Evolutionary conservation across 345 rosid genomes (phyloP).

Genomic region (Brassica carinata): DNA sequence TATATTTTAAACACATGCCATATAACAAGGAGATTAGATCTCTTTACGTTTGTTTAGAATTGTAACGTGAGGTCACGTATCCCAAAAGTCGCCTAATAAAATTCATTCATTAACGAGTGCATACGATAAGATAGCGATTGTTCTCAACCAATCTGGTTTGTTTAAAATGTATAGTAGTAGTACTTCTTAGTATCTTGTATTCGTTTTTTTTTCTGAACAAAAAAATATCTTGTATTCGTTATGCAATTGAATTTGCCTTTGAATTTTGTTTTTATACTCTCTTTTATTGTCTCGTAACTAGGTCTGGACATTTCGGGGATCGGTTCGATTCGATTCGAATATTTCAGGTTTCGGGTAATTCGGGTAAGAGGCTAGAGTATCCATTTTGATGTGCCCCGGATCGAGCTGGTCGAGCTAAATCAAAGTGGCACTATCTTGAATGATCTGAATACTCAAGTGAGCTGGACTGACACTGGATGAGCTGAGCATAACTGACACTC

Average conservation of each 20-base stretch:
- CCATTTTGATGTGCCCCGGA: no score
- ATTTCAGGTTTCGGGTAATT: no score
- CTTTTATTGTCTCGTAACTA: background rate
- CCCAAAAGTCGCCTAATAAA: conserved; percentile 7
- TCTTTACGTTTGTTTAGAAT: background rate
- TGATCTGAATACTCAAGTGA: no score
- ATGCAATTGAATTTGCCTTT: background rate
- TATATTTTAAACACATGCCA: background rate
- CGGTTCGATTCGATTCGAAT: no score
- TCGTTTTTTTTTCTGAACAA: no score
- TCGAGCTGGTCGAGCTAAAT: no score
- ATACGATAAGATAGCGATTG: background rate
- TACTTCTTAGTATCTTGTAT: no score
- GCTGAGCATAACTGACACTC: no score
- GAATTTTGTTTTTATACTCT: background rate
- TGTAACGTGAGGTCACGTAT: conserved; percentile 6
- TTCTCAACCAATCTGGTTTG: conserved; percentile 19
- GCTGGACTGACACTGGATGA: no score
- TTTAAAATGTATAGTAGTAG: background rate
- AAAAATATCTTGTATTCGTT: background rate
- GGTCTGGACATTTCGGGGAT: no score
- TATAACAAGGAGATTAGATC: background rate
- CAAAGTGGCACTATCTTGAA: no score
- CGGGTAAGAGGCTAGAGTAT: no score
- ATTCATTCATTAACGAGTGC: background rate